Evolutionary conservation across 441 rosid species (phyloP), one percentile per base, ranked within the genome.

Genomic region (Breynia disticha): DNA sequence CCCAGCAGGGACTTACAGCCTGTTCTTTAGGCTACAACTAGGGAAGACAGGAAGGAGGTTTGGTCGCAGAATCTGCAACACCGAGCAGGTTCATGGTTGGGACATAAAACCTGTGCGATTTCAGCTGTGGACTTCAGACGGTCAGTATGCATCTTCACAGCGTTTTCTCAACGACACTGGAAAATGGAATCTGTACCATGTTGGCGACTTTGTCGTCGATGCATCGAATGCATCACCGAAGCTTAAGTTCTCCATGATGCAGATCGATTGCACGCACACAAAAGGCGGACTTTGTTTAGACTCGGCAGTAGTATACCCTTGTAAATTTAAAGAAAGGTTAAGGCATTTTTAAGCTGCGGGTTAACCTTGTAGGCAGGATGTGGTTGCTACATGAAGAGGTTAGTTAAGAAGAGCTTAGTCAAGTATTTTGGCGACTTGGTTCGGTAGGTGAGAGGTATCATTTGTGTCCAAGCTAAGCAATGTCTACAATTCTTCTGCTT

Each of bases 261-360:
- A 87, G 69, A 87, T 90, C 22, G 97, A 90, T 55, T 90, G 97
- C 68, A 90, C 94, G 0, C 97, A 90, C 68, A 86, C 95, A 12
- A 86, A 90, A 72, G 95, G 96, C 7, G 95, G 97, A 18, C 76
- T 90, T 1, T 84, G 87, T 60, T 68, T 89, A 72, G 97, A 89
- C 66, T 77, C 87, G 9, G 82, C 82, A 15, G 56, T 74, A 12
- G 72, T 90, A 48, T 82, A 62, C 74, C 94, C 91, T 9, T 74
- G 73, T 62, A 67, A 64, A 38, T 70, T 65, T 16, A 70, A 61
- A 61, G 77, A 71, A 70, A 74, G 76, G 79, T 69, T 82, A 48
- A 75, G 63, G 59, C 76, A 60, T 63, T 75, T 80, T 79, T 82
- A 54, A 70, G 35, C 57, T 13, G 52, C 60, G 46, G 16, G 52